Percentiles rank a stretch among this genome's conserved stretches.
Evolutionary conservation across 306 rosid species (phyloP).

Genomic region (Vachellia pachyceras): DNA sequence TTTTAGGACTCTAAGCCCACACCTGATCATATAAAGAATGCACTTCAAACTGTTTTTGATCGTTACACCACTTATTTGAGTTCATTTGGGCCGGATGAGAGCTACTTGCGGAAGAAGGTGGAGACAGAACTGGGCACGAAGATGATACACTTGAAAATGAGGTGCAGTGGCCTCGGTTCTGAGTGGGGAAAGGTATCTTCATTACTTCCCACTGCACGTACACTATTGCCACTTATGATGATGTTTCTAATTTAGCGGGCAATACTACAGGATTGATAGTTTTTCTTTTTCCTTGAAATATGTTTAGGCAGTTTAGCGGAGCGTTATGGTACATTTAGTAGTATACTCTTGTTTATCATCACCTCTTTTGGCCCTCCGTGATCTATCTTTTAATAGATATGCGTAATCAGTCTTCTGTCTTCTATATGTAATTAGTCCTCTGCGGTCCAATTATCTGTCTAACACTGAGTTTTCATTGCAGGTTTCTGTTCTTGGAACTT

Average conservation of each 20-base stretch:
- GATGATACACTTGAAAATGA: constrained; percentile 91
- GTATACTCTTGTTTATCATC: neutral
- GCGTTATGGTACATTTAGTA: constrained; percentile 1
- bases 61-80: constrained; percentile 84
- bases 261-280: neutral
- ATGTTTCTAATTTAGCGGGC: constrained; percentile 9
- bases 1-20: constrained; percentile 69
- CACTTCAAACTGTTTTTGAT: constrained; percentile 57
- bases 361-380: constrained; percentile 7
- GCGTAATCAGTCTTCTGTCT: neutral
- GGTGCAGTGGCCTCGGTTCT: constrained; percentile 80
- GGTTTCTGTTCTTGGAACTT: constrained; percentile 95
- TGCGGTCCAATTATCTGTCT: constrained; percentile 19
- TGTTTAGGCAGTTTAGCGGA: neutral
- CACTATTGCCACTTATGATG: neutral
- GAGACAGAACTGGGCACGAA: constrained; percentile 87
- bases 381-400: neutral
- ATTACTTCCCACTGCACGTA: neutral
- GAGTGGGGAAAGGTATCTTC: constrained; percentile 93
- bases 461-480: constrained; percentile 45
- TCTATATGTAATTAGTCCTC: no score
- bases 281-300: constrained; percentile 25
- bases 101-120: constrained; percentile 86
- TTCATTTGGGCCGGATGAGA: constrained; percentile 85
- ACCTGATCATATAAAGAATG: constrained; percentile 64